Evolutionary conservation across 805 yeast genomes (phyloP).

Genomic region (Saturnispora zaruensis): DNA sequence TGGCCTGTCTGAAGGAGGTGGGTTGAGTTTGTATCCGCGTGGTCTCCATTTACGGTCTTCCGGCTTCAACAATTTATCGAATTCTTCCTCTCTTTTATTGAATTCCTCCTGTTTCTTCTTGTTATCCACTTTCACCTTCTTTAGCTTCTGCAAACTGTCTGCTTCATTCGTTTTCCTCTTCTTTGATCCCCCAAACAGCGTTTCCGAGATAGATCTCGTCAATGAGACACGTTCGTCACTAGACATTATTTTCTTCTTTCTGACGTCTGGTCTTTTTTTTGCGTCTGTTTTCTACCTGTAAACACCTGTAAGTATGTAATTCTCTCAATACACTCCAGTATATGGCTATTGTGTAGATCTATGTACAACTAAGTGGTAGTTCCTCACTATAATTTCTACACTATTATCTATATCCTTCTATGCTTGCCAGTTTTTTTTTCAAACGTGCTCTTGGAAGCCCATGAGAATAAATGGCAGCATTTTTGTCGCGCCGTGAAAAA

Average conservation of each 20-base stretch:
- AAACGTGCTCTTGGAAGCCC: neutral
- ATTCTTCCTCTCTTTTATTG: conserved; percentile 41
- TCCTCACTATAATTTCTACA: neutral
- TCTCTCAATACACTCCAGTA: neutral
- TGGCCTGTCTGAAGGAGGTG: conserved; percentile 81
- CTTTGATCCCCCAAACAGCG: conserved; percentile 11
- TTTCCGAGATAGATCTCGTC: conserved; percentile 12
- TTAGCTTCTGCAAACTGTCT: conserved; percentile 1
- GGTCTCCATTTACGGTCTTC: conserved; percentile 74
- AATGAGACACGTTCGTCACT: conserved; percentile 6
- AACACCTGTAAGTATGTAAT: neutral
- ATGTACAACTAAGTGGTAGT: neutral
- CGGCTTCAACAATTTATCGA: conserved; percentile 58
- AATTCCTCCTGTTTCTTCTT: conserved; percentile 20
- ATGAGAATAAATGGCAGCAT: neutral
- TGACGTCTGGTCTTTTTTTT: neutral
- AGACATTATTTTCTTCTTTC: neutral
- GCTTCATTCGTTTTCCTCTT: conserved; percentile 9
- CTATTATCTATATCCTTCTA: neutral
- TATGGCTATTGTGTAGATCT: neutral
- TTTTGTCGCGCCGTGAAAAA: neutral
- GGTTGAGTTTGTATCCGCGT: conserved; percentile 62
- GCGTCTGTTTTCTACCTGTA: neutral
- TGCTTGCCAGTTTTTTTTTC: neutral
- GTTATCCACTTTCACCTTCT: conserved; percentile 17